Percentiles rank a stretch among this genome's conserved stretches.
Conservation (phyloP, 495 filamentous ascomycete genomes). For the Amphirosellinia nigrospora region DNA sequence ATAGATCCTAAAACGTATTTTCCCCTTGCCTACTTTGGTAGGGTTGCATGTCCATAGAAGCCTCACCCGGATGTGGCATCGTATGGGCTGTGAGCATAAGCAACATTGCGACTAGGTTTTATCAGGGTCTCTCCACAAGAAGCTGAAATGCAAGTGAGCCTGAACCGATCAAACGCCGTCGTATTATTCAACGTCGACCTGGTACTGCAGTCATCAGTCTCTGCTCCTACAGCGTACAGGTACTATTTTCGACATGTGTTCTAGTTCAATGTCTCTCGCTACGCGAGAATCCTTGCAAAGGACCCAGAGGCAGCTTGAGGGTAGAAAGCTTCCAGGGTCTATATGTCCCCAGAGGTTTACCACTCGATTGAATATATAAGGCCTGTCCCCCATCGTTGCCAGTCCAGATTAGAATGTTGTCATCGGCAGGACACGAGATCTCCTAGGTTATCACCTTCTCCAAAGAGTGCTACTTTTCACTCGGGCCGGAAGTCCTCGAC, state of each 20-base stretch:
- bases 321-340: not conserved
- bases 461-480: not conserved
- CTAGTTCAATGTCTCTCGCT: slow-evolving; percentile 3
- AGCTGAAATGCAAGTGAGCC: slow-evolving; percentile 26
- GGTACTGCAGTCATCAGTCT: not conserved
- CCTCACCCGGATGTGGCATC: slow-evolving; percentile 11
- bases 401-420: not conserved
- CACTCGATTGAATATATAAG: slow-evolving; percentile 10
- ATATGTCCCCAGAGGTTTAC: not conserved
- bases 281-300: slow-evolving; percentile 9
- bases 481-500: not conserved
- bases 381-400: slow-evolving; percentile 12
- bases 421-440: slow-evolving; percentile 12
- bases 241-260: slow-evolving; percentile 17
- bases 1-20: not conserved
- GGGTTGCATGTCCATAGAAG: not conserved
- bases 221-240: not conserved
- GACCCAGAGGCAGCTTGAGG: slow-evolving; percentile 13
- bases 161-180: slow-evolving; percentile 13
- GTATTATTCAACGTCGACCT: slow-evolving; percentile 14
- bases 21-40: slow-evolving; percentile 10
- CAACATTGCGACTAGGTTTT: not conserved
- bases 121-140: not conserved
- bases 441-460: not conserved
- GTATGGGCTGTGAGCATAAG: slow-evolving; percentile 16